phyloP scores from a whole-genome alignment of 306 rosid genomes.

The Clitoria ternatea region DNA sequence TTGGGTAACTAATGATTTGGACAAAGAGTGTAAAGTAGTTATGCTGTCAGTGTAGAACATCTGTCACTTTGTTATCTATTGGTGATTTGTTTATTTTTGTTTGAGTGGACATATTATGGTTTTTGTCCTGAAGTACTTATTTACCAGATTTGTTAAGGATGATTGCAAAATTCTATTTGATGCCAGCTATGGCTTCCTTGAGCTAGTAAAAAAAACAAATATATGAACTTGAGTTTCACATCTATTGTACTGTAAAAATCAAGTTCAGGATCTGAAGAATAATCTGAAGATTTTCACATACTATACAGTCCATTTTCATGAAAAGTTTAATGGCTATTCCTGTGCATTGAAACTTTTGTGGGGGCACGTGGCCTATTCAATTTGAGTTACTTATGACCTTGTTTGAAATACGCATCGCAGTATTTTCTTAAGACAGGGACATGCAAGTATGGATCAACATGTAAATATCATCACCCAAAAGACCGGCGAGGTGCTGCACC shows the following conservation, averaged over 20 bases:
- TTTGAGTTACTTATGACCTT: constrained; percentile 15
- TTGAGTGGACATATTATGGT: constrained; percentile 1
- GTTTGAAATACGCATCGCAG: constrained; percentile 44
- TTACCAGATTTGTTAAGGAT: neutral
- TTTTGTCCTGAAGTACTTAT: constrained; percentile 12
- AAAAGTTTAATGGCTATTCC: constrained; percentile 5
- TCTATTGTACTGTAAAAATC: neutral
- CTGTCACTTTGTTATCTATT: constrained; percentile 7
- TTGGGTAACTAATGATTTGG: neutral
- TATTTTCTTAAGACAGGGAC: constrained; percentile 97
- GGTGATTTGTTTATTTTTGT: constrained; percentile 5
- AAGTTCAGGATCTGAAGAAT: neutral
- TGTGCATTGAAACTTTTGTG: neutral
- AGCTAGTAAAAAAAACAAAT: neutral
- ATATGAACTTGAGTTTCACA: neutral
- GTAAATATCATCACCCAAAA: constrained; percentile 95
- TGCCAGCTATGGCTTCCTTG: neutral
- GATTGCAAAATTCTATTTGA: neutral
- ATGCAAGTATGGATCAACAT: constrained; percentile 91
- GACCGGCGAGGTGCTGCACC: constrained; percentile 97
- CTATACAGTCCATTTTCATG: neutral
- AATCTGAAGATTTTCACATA: constrained; percentile 3
- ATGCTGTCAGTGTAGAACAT: neutral
- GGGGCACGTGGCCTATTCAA: neutral
- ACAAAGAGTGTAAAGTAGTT: neutral